These are phyloP conservation scores for Pseudodiploospora longispora DNA, from an alignment of 2,329 filamentous ascomycete species.

Conservation along the genomic window DNA sequence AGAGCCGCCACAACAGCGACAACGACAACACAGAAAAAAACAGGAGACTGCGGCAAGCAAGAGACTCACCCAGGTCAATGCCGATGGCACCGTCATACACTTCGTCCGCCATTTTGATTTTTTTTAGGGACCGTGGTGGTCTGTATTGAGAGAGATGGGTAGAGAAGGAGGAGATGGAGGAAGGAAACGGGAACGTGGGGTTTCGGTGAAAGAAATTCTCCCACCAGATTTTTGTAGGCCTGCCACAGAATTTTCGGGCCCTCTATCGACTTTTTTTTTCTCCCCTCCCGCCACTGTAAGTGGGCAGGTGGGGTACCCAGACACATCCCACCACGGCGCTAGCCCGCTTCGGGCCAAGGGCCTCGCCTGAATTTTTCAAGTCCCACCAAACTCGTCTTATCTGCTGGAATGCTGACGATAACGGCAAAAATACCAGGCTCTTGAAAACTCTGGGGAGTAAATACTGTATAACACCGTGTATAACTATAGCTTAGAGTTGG, in stretches of 20 bases:
- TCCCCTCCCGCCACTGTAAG: constrained; percentile 5
- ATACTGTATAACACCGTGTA: no score
- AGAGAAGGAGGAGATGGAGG: constrained; percentile 16
- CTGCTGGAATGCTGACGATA: neutral
- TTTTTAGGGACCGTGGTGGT: constrained; percentile 10
- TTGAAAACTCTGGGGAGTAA: no score
- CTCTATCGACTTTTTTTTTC: constrained; percentile 23
- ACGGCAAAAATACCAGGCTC: no score
- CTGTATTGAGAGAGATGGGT: constrained; percentile 19
- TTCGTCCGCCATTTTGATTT: constrained; percentile 80
- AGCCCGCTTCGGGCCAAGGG: constrained; percentile 4
- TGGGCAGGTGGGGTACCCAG: constrained; percentile 10
- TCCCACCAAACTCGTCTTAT: neutral
- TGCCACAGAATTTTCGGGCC: constrained; percentile 23
- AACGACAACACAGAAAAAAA: no score
- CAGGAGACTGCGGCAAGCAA: no score
- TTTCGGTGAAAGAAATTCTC: constrained; percentile 28
- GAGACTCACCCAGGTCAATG: constrained; percentile 89
- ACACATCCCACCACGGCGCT: constrained; percentile 1
- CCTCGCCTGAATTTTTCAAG: constrained; percentile 5
- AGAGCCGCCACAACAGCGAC: no score
- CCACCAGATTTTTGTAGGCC: constrained; percentile 25
- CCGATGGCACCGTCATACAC: constrained; percentile 99
- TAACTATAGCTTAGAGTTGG: no score
- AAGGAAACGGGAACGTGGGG: constrained; percentile 24